Conservation (phyloP, 768 basidiomycete genomes). For the Phallus indusiatus region DNA sequence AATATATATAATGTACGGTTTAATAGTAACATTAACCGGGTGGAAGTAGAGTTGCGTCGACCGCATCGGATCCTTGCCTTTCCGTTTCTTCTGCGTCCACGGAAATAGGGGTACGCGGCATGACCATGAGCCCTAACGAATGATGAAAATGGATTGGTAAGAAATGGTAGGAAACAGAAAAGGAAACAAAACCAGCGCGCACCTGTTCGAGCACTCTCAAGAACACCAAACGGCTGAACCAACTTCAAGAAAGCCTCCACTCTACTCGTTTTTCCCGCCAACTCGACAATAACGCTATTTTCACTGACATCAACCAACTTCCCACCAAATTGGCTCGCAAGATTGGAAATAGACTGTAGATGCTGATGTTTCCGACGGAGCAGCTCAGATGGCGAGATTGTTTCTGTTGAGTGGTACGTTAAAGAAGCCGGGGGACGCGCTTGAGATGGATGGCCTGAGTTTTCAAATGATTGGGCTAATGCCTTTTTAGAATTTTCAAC, state of each 20-base stretch:
- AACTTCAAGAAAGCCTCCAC: conserved; percentile 90
- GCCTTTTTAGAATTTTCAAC: conserved; percentile 35
- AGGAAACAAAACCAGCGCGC: conserved; percentile 16
- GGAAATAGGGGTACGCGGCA: conserved; percentile 90
- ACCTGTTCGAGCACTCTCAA: conserved; percentile 95
- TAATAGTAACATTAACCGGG: conserved; percentile 55
- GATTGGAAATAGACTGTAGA: conserved; percentile 74
- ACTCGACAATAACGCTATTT: conserved; percentile 89
- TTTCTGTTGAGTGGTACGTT: conserved; percentile 27
- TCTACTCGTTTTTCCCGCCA: conserved; percentile 84
- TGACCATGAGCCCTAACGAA: conserved; percentile 81
- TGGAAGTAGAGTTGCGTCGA: conserved; percentile 89
- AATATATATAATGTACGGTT: too few species aligned
- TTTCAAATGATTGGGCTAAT: conserved; percentile 74
- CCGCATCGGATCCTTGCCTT: conserved; percentile 41
- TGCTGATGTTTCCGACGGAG: conserved; percentile 86
- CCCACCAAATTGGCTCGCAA: conserved; percentile 84
- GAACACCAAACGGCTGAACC: conserved; percentile 88
- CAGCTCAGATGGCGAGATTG: conserved; percentile 71
- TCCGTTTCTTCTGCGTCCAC: conserved; percentile 44
- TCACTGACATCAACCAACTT: conserved; percentile 93
- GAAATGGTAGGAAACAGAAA: not conserved
- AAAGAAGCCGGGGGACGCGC: conserved; percentile 19
- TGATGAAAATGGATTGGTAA: not conserved
- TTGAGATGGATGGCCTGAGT: conserved; percentile 24